Conservation (phyloP, 352 stramenopile species). For the Peronospora destructor region DNA sequence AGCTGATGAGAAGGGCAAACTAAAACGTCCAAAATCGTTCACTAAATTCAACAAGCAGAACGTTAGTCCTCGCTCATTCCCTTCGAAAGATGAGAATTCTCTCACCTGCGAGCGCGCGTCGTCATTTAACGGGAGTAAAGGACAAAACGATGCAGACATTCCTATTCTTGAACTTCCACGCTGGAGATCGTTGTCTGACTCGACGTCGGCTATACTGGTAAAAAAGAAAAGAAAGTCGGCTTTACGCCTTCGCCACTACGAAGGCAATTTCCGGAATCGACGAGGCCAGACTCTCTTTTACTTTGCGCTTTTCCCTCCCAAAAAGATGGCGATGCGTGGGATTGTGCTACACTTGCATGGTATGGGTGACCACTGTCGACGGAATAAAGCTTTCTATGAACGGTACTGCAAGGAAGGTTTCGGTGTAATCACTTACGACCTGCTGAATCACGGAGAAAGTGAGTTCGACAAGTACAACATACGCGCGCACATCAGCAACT, state of each 20-base stretch:
- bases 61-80: slow-evolving; percentile 3
- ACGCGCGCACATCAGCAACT: slow-evolving; percentile 32
- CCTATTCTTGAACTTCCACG: neutral
- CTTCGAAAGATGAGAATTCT: slow-evolving; percentile 9
- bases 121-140: slow-evolving; percentile 15
- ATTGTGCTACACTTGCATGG: slow-evolving; percentile 55
- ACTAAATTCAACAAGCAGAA: slow-evolving; percentile 10
- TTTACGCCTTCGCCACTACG: slow-evolving; percentile 19
- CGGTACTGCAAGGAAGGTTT: slow-evolving; percentile 39
- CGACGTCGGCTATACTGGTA: slow-evolving; percentile 1
- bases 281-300: slow-evolving; percentile 48
- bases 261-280: slow-evolving; percentile 47
- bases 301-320: slow-evolving; percentile 43
- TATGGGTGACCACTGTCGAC: slow-evolving; percentile 51
- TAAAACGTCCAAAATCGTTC: slow-evolving; percentile 13
- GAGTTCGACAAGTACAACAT: slow-evolving; percentile 31
- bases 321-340: slow-evolving; percentile 32
- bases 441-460: slow-evolving; percentile 40
- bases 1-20: neutral
- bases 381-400: slow-evolving; percentile 46
- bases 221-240: slow-evolving; percentile 11
- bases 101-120: slow-evolving; percentile 10
- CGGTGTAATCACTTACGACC: slow-evolving; percentile 51
- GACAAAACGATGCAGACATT: neutral
- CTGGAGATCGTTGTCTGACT: slow-evolving; percentile 17